These are phyloP conservation scores for Jackrogersella minutella DNA, from an alignment of 495 filamentous ascomycete species.

Conservation along the genomic window DNA sequence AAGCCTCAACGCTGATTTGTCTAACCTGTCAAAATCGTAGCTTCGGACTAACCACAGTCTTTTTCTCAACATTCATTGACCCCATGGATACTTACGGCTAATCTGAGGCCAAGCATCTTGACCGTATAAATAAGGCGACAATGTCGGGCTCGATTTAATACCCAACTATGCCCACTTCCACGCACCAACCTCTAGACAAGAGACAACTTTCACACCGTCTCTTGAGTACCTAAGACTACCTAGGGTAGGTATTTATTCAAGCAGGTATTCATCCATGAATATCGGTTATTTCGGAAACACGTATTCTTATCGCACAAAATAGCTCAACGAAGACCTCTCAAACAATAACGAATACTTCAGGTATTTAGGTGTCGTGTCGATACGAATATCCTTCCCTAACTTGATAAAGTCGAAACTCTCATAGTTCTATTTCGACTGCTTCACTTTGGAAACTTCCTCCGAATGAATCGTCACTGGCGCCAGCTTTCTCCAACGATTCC, in stretches of 20 bases:
- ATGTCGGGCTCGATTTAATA: too few relatives aligned
- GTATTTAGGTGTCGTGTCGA: constrained; percentile 1
- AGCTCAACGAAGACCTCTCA: not conserved
- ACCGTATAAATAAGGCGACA: too few relatives aligned
- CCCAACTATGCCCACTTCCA: constrained; percentile 1
- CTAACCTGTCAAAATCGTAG: too few relatives aligned
- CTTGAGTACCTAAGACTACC: too few relatives aligned
- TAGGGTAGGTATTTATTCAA: constrained; percentile 6
- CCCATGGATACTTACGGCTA: too few relatives aligned
- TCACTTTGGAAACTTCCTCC: constrained; percentile 40
- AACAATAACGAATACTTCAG: not conserved
- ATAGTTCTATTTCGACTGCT: constrained; percentile 34
- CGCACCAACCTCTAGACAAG: constrained; percentile 5
- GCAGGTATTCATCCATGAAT: constrained; percentile 1
- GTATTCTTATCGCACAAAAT: not conserved
- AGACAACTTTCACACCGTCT: not conserved
- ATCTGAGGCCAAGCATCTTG: too few relatives aligned
- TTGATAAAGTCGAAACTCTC: not conserved
- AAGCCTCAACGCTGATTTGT: not conserved
- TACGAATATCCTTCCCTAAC: not conserved
- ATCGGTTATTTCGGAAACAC: not conserved
- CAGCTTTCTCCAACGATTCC: constrained; percentile 38
- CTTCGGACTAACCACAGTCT: too few relatives aligned
- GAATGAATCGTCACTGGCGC: constrained; percentile 34
- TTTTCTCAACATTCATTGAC: too few relatives aligned